A percentile compares a stretch with the other conserved stretches of the same genome.
Evolutionary conservation across 139 green algal genomes (phyloP).

Genomic region (Raphidocelis subcapitata): DNA sequence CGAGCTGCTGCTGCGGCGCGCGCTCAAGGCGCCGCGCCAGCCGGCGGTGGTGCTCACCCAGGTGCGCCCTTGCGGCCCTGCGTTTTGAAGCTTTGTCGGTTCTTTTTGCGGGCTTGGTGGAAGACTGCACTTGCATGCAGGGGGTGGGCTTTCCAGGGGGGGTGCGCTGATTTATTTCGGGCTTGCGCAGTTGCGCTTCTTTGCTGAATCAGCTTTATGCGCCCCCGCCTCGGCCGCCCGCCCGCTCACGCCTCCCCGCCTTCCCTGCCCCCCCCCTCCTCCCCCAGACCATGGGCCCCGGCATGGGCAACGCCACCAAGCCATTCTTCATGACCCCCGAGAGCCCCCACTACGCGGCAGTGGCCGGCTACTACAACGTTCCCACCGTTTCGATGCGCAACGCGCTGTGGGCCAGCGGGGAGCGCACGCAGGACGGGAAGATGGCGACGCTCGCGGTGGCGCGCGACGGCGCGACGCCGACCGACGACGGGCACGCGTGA

Average conservation of each 20-base stretch:
- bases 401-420: conserved; percentile 16
- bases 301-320: conserved; percentile 18
- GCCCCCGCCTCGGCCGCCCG: too few species aligned
- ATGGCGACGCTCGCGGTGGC: not conserved
- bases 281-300: conserved; percentile 6
- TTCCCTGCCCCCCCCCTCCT: too few species aligned
- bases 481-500: conserved; percentile 1
- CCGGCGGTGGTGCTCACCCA: conserved; percentile 25
- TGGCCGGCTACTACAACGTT: conserved; percentile 17
- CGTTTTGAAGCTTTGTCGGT: too few species aligned
- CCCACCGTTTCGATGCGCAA: conserved; percentile 28
- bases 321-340: conserved; percentile 34
- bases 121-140: too few species aligned
- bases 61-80: not conserved
- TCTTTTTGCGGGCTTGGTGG: too few species aligned
- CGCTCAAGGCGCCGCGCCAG: not conserved
- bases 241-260: too few species aligned
- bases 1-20: conserved; percentile 19
- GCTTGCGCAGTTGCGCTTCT: too few species aligned
- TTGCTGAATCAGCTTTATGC: too few species aligned
- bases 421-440: not conserved
- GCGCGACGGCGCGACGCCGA: conserved; percentile 12
- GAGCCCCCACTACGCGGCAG: conserved; percentile 17
- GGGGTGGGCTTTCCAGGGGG: too few species aligned
- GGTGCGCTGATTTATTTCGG: too few species aligned